Conservation (phyloP, 2,329 filamentous ascomycete species). For the Monilinia fructicola region DNA sequence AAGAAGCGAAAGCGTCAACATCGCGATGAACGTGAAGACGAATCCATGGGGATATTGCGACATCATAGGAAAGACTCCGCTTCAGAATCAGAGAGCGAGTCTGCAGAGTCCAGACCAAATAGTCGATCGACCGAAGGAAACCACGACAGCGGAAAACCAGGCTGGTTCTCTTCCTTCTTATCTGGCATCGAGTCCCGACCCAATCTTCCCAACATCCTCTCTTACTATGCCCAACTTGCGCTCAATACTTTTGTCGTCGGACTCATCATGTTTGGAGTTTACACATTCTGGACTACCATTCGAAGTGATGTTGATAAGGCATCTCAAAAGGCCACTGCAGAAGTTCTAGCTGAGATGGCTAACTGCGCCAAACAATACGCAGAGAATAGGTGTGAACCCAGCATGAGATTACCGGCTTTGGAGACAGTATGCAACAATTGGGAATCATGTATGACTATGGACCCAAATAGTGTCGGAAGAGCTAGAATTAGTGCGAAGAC, state of each 20-base stretch:
- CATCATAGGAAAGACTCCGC: conserved; percentile 42
- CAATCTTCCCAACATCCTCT: conserved; percentile 63
- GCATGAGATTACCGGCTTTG: conserved; percentile 69
- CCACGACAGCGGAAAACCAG: conserved; percentile 28
- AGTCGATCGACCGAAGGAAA: conserved; percentile 40
- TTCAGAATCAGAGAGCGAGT: conserved; percentile 42
- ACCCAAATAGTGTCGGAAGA: conserved; percentile 73
- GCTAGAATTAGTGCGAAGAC: conserved; percentile 82
- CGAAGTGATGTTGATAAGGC: conserved; percentile 47
- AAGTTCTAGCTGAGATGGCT: conserved; percentile 71
- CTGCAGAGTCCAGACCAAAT: conserved; percentile 39
- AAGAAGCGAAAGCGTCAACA: conserved; percentile 48
- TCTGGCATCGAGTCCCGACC: conserved; percentile 64
- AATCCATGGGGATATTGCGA: conserved; percentile 40
- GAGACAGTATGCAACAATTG: conserved; percentile 73
- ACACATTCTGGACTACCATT: conserved; percentile 38
- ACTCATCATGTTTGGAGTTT: conserved; percentile 44
- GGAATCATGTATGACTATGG: conserved; percentile 83
- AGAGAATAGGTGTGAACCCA: conserved; percentile 71
- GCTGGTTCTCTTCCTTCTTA: conserved; percentile 53
- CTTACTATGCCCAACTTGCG: conserved; percentile 63
- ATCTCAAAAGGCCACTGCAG: conserved; percentile 59
- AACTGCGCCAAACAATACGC: conserved; percentile 77
- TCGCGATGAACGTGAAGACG: conserved; percentile 39
- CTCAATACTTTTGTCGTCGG: conserved; percentile 51